A percentile compares a stretch with the other conserved stretches of the same genome.
Evolutionary conservation across 331 rosid species (phyloP).

Genomic region (Pyracantha coccinea): DNA sequence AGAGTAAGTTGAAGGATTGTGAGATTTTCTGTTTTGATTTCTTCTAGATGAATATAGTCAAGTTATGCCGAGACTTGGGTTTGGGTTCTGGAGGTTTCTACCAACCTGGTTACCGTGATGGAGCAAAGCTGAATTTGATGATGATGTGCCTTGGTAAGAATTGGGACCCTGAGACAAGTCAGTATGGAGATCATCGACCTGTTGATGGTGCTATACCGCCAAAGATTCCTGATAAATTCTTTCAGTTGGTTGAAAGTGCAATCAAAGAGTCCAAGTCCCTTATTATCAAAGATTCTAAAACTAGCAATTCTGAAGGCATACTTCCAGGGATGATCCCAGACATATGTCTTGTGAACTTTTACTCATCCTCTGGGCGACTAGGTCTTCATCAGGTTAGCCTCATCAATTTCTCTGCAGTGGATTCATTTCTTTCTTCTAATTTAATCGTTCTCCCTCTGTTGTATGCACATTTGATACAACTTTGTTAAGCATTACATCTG

Average conservation of each 20-base stretch:
- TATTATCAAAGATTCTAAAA: conserved; percentile 9
- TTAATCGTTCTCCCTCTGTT: not conserved
- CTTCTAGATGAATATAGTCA: conserved; percentile 38
- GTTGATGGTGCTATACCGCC: conserved; percentile 53
- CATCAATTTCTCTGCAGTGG: not conserved
- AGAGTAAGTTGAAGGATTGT: not conserved
- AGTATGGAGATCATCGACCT: conserved; percentile 33
- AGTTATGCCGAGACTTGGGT: conserved; percentile 48
- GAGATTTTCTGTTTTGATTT: not conserved
- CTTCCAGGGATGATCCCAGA: conserved; percentile 42
- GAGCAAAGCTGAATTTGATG: conserved; percentile 41
- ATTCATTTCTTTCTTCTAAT: too few species aligned
- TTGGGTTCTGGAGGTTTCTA: conserved; percentile 72
- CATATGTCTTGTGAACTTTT: conserved; percentile 69
- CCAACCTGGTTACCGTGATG: conserved; percentile 65
- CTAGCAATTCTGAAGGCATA: conserved; percentile 3
- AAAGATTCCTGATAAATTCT: conserved; percentile 34
- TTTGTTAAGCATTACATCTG: not conserved
- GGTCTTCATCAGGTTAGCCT: conserved; percentile 73
- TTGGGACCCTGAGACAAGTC: conserved; percentile 62
- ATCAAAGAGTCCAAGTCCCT: conserved; percentile 28
- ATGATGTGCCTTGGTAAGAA: conserved; percentile 93
- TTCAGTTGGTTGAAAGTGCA: conserved; percentile 26
- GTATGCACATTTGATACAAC: conserved; percentile 6
- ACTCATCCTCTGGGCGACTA: conserved; percentile 44